A percentile compares a stretch with the other conserved stretches of the same genome.
These are phyloP conservation scores for Actinidia arguta DNA, from an alignment of 179 eudicot species.

Conservation along the genomic window DNA sequence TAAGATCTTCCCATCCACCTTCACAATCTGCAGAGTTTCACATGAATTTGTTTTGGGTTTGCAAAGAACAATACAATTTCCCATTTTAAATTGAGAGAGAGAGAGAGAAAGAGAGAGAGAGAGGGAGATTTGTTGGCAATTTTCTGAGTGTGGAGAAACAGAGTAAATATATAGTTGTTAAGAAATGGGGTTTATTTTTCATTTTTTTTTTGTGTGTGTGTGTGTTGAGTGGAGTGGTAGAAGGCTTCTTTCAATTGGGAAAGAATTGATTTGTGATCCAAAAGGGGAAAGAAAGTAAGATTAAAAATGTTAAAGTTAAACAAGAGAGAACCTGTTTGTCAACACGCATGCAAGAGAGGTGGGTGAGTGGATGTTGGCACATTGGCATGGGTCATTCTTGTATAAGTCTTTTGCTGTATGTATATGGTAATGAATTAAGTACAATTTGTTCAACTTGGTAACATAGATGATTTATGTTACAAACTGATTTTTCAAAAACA, in stretches of 20 bases:
- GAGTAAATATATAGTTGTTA: not conserved
- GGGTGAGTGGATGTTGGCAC: constrained; percentile 43
- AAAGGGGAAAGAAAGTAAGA: constrained; percentile 10
- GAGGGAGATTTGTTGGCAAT: not conserved
- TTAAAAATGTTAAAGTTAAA: constrained; percentile 8
- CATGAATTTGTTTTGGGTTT: constrained; percentile 17
- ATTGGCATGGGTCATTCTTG: constrained; percentile 25
- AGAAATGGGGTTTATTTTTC: not conserved
- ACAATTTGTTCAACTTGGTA: too few relatives aligned
- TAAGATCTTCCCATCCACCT: constrained; percentile 54
- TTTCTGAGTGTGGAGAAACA: not conserved
- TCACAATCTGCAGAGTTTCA: constrained; percentile 44
- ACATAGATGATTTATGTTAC: too few relatives aligned
- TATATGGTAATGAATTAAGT: too few relatives aligned
- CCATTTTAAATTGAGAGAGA: constrained; percentile 30
- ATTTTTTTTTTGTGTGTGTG: too few relatives aligned
- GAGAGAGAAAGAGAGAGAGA: not conserved
- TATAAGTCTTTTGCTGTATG: too few relatives aligned
- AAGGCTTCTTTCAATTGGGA: not conserved
- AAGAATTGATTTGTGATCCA: not conserved
- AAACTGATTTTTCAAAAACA: too few relatives aligned
- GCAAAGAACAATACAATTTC: constrained; percentile 41
- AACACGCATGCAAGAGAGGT: constrained; percentile 51
- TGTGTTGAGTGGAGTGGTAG: not conserved
- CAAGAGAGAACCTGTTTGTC: constrained; percentile 22